Evolutionary conservation across 495 filamentous ascomycete genomes (phyloP).

Genomic region (Astrothelium macrocarpum): DNA sequence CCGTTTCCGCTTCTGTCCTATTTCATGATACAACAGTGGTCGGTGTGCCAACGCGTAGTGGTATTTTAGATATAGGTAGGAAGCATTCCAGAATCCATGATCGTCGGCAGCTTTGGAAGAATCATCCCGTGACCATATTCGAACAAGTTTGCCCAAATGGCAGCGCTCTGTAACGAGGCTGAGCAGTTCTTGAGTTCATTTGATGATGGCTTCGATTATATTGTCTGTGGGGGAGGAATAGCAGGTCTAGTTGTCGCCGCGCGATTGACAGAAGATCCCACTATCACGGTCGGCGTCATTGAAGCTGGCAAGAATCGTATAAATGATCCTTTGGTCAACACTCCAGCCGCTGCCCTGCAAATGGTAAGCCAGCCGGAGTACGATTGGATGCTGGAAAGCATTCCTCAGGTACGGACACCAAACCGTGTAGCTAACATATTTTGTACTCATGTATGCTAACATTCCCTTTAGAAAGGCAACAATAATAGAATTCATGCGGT

Average conservation of each 20-base stretch:
- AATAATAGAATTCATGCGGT: constrained; percentile 25
- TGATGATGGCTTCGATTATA: constrained; percentile 5
- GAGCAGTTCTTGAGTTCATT: neutral
- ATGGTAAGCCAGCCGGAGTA: constrained; percentile 31
- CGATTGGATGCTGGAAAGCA: constrained; percentile 40
- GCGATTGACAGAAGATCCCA: constrained; percentile 22
- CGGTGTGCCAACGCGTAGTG: too few relatives aligned
- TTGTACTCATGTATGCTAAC: too few relatives aligned
- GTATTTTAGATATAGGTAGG: too few relatives aligned
- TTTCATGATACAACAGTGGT: too few relatives aligned
- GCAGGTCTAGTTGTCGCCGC: constrained; percentile 27
- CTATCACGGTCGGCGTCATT: constrained; percentile 37
- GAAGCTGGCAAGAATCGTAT: constrained; percentile 39
- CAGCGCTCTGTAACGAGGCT: neutral
- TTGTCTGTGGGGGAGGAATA: constrained; percentile 12
- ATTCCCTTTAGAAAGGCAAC: constrained; percentile 20
- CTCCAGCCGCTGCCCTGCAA: constrained; percentile 37
- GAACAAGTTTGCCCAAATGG: too few relatives aligned
- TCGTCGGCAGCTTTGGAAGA: too few relatives aligned
- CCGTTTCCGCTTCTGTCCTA: too few relatives aligned
- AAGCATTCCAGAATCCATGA: too few relatives aligned
- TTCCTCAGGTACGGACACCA: constrained; percentile 31
- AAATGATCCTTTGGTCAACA: constrained; percentile 34
- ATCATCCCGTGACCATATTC: too few relatives aligned
- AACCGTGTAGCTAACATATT: too few relatives aligned